phyloP scores from a whole-genome alignment of 23 red algal genomes.

The Gracilaria caudata region DNA sequence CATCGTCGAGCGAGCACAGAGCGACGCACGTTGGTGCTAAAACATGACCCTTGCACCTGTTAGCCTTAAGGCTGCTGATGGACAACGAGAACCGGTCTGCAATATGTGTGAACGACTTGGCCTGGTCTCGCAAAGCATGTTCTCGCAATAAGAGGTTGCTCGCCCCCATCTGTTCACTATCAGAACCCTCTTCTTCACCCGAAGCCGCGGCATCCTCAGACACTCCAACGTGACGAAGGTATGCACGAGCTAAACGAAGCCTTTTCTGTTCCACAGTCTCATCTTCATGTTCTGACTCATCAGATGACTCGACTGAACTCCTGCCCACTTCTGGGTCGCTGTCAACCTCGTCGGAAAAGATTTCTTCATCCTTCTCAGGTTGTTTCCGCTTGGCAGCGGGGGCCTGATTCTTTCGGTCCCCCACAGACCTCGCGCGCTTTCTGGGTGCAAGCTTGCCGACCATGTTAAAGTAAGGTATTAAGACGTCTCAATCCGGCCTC shows the following conservation, averaged over 20 bases:
- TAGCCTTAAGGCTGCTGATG: constrained; percentile 8
- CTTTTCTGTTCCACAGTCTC: constrained; percentile 66
- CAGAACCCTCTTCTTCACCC: constrained; percentile 29
- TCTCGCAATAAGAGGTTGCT: constrained; percentile 39
- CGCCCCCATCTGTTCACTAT: neutral
- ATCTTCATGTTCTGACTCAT: constrained; percentile 33
- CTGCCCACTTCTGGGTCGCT: constrained; percentile 17
- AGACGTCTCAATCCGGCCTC: too few species aligned
- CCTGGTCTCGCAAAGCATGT: constrained; percentile 25
- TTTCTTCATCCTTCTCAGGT: constrained; percentile 35
- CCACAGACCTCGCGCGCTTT: neutral
- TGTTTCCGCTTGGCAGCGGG: constrained; percentile 15
- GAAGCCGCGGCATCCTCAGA: constrained; percentile 50
- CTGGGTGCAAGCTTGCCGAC: neutral
- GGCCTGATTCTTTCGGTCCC: neutral
- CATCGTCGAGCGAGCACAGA: constrained; percentile 18
- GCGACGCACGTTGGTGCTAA: constrained; percentile 61
- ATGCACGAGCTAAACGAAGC: constrained; percentile 58
- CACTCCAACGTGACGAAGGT: constrained; percentile 63
- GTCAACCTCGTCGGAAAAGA: constrained; percentile 30
- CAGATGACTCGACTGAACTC: neutral
- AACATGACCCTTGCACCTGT: constrained; percentile 44
- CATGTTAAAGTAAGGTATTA: neutral
- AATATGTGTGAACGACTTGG: constrained; percentile 30
- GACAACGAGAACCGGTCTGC: constrained; percentile 33